These are phyloP conservation scores for Termitomyces sp. DNA, from an alignment of 768 basidiomycete genomes.

Conservation along the genomic window DNA sequence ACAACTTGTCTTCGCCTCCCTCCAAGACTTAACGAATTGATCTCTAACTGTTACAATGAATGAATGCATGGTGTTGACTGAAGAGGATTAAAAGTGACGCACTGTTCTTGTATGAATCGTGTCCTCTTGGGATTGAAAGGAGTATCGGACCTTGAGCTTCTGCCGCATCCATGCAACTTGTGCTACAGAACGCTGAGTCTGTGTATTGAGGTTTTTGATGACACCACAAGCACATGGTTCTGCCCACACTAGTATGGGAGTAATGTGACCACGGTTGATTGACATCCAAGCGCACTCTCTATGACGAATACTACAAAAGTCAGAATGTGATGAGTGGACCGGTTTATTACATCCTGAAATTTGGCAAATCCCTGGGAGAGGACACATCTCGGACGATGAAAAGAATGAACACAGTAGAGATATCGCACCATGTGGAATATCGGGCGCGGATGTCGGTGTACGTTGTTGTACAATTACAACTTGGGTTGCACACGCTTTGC, in stretches of 20 bases:
- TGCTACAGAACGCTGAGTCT: slow-evolving; percentile 57
- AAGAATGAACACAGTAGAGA: not conserved
- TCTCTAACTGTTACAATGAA: slow-evolving; percentile 56
- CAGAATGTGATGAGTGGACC: not conserved
- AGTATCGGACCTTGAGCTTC: slow-evolving; percentile 49
- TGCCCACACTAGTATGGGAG: slow-evolving; percentile 27
- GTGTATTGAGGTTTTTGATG: slow-evolving; percentile 45
- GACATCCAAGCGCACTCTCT: not conserved
- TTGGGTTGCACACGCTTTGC: slow-evolving; percentile 48
- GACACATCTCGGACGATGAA: not conserved
- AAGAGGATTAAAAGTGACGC: slow-evolving; percentile 12
- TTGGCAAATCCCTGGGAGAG: not conserved
- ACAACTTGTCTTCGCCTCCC: slow-evolving; percentile 46
- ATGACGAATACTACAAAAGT: not conserved
- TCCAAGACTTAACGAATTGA: slow-evolving; percentile 30
- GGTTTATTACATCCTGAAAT: not conserved
- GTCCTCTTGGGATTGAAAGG: slow-evolving; percentile 51
- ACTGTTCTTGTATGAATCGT: slow-evolving; percentile 65
- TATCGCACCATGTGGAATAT: not conserved
- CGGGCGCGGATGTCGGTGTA: not conserved
- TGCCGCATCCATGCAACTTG: slow-evolving; percentile 46
- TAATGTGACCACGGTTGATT: not conserved
- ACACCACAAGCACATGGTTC: slow-evolving; percentile 55
- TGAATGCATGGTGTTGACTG: slow-evolving; percentile 40
- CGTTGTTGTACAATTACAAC: not conserved